These are phyloP conservation scores for Mycena polygramma DNA, from an alignment of 768 basidiomycete genomes.

Conservation along the genomic window DNA sequence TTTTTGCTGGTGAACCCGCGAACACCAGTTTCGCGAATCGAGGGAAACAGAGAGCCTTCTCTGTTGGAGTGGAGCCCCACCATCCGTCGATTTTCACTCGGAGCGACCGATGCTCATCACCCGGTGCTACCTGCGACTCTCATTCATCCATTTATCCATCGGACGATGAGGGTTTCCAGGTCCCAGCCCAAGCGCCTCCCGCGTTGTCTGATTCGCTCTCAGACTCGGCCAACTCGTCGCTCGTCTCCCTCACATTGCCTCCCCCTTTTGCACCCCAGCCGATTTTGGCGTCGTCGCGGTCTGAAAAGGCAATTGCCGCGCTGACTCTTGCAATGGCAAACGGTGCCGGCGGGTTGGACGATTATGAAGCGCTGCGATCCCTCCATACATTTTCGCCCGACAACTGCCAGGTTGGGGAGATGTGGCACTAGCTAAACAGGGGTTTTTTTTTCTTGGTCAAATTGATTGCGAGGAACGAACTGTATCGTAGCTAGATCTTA, in stretches of 20 bases:
- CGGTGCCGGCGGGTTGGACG: constrained; percentile 71
- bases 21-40: constrained; percentile 39
- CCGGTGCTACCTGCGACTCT: constrained; percentile 44
- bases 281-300: constrained; percentile 54
- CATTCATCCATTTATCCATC: constrained; percentile 47
- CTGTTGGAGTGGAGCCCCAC: constrained; percentile 55
- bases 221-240: constrained; percentile 55
- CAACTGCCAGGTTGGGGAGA: constrained; percentile 66
- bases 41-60: constrained; percentile 57
- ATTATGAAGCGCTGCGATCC: constrained; percentile 64
- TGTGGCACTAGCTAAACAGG: constrained; percentile 60
- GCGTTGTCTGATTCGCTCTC: constrained; percentile 52
- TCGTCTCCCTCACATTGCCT: constrained; percentile 52
- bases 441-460: constrained; percentile 9
- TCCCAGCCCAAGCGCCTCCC: constrained; percentile 44
- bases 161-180: constrained; percentile 48
- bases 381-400: constrained; percentile 52
- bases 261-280: constrained; percentile 32
- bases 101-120: constrained; percentile 48
- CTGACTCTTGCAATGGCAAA: constrained; percentile 72
- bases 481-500: constrained; percentile 21
- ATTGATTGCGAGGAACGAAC: constrained; percentile 8
- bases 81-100: constrained; percentile 29
- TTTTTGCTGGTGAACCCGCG: constrained; percentile 59
- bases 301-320: constrained; percentile 73